phyloP scores from a whole-genome alignment of 23 red algal species.

The Chondrus crispus region DNA sequence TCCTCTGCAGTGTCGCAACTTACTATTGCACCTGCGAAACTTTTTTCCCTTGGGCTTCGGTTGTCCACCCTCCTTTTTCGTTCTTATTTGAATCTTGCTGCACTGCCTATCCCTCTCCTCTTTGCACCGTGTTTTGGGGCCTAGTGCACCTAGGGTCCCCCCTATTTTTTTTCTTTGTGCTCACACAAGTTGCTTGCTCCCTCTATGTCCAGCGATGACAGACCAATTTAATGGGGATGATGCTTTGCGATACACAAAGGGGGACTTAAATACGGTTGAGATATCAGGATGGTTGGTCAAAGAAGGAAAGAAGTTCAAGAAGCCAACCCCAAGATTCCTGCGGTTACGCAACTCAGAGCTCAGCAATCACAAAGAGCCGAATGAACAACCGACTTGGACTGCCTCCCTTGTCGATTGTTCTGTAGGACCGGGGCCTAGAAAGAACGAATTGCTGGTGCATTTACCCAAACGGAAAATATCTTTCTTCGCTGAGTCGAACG shows the following conservation, averaged over 20 bases:
- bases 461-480: slow-evolving; percentile 65
- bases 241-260: not conserved
- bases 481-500: slow-evolving; percentile 62
- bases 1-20: too few relatives aligned
- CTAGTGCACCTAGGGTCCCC: too few relatives aligned
- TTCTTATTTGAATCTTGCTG: too few relatives aligned
- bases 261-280: not conserved
- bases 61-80: too few relatives aligned
- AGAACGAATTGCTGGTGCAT: slow-evolving; percentile 68
- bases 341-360: slow-evolving; percentile 41
- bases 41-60: too few relatives aligned
- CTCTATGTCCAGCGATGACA: too few relatives aligned
- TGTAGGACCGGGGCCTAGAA: slow-evolving; percentile 58
- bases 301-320: slow-evolving; percentile 41
- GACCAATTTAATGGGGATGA: not conserved
- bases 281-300: slow-evolving; percentile 76
- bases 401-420: slow-evolving; percentile 53
- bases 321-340: slow-evolving; percentile 53
- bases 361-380: slow-evolving; percentile 50
- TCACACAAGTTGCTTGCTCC: not conserved
- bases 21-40: too few relatives aligned
- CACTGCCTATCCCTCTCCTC: too few relatives aligned
- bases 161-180: not conserved
- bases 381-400: slow-evolving; percentile 60
- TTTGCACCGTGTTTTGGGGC: too few relatives aligned